Conservation (phyloP, 306 rosid species). For the Vigna trinervia region DNA sequence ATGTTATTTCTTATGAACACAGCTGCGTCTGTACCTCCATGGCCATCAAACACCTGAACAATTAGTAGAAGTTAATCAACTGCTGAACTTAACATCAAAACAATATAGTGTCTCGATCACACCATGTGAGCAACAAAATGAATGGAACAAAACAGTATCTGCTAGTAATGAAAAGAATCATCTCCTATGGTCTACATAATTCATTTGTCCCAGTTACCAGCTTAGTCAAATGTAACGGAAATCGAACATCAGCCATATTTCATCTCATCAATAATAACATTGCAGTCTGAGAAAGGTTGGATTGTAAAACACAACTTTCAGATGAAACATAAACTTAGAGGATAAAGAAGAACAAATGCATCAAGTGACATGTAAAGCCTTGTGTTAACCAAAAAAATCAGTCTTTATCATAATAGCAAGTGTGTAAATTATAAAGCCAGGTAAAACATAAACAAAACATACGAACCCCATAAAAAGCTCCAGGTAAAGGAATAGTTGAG, state of each 20-base stretch:
- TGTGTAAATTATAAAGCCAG: slow-evolving; percentile 18
- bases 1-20: slow-evolving; percentile 71
- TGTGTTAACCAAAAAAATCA: slow-evolving; percentile 18
- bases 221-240: slow-evolving; percentile 5
- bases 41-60: slow-evolving; percentile 85
- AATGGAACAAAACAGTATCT: not conserved
- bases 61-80: slow-evolving; percentile 24
- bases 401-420: slow-evolving; percentile 31
- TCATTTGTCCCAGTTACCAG: slow-evolving; percentile 13
- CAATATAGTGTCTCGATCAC: slow-evolving; percentile 17
- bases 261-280: slow-evolving; percentile 3
- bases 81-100: slow-evolving; percentile 7
- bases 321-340: not conserved
- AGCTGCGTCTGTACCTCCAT: slow-evolving; percentile 86
- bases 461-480: slow-evolving; percentile 86
- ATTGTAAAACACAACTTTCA: slow-evolving; percentile 20
- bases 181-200: not conserved
- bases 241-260: slow-evolving; percentile 15
- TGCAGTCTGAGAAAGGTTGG: not conserved
- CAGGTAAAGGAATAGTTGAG: slow-evolving; percentile 59
- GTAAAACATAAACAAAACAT: slow-evolving; percentile 14
- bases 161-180: not conserved
- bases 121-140: slow-evolving; percentile 17
- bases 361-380: not conserved
- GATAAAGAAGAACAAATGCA: not conserved